Conservation (phyloP, 2,329 filamentous ascomycete species). For the Zasmidium cellare region DNA sequence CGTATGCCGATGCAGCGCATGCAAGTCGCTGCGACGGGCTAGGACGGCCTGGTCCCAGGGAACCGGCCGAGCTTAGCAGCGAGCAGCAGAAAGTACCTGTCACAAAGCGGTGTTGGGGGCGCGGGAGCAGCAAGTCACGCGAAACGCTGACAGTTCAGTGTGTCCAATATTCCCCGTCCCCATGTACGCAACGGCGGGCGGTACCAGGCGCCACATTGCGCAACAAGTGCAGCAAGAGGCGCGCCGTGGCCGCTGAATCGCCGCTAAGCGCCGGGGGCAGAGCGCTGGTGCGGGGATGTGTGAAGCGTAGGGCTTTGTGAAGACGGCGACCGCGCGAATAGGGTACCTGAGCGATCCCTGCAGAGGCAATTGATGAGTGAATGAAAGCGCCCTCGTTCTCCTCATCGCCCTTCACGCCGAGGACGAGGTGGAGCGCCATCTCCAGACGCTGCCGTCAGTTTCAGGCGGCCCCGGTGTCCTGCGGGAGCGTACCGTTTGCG, state of each 20-base stretch:
- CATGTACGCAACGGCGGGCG: slow-evolving; percentile 18
- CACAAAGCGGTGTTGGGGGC: slow-evolving; percentile 26
- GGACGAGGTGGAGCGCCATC: slow-evolving; percentile 9
- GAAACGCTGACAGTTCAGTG: slow-evolving; percentile 32
- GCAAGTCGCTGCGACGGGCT: slow-evolving; percentile 29
- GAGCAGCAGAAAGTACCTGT: slow-evolving; percentile 25
- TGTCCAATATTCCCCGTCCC: slow-evolving; percentile 9
- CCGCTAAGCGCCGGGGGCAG: slow-evolving; percentile 10
- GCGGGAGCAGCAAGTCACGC: slow-evolving; percentile 30
- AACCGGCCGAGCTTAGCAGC: slow-evolving; percentile 20
- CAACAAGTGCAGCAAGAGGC: slow-evolving; percentile 27
- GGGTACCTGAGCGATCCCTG: no score
- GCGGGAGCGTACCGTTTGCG: slow-evolving; percentile 14
- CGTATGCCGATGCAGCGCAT: slow-evolving; percentile 28
- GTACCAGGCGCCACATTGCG: slow-evolving; percentile 29
- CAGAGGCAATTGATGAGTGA: slow-evolving; percentile 1
- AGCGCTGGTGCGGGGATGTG: neutral
- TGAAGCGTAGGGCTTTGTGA: neutral
- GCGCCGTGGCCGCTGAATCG: slow-evolving; percentile 11
- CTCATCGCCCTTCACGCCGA: slow-evolving; percentile 19
- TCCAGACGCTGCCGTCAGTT: slow-evolving; percentile 15
- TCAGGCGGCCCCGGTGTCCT: slow-evolving; percentile 13
- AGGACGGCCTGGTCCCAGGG: slow-evolving; percentile 24
- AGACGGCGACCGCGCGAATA: neutral
- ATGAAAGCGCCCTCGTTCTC: slow-evolving; percentile 4